Evolutionary conservation across 1,139 yeast species (phyloP).

Genomic region (Geotrichum citri-aurantii): DNA sequence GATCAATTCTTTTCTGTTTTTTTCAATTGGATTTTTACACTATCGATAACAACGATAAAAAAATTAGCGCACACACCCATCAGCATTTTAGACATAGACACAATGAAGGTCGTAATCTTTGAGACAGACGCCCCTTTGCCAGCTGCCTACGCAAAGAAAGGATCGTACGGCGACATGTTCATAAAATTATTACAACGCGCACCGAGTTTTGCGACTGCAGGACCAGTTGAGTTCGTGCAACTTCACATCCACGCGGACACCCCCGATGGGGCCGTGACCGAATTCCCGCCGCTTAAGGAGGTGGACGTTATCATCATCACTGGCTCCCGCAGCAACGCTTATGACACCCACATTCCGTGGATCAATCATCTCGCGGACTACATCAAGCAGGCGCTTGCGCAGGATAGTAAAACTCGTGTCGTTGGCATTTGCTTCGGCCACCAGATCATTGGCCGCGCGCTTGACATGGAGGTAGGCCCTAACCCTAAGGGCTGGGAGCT

Average conservation of each 20-base stretch:
- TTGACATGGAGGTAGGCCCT: conserved; percentile 56
- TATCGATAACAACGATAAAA: too few species aligned
- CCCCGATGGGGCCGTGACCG: neutral
- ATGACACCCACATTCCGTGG: conserved; percentile 47
- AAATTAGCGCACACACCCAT: neutral
- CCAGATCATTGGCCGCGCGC: conserved; percentile 62
- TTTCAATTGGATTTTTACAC: neutral
- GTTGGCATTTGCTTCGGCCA: conserved; percentile 76
- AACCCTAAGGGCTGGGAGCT: conserved; percentile 69
- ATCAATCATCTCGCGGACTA: conserved; percentile 45
- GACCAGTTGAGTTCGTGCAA: neutral
- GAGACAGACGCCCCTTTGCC: conserved; percentile 33
- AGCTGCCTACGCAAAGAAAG: conserved; percentile 24
- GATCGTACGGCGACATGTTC: conserved; percentile 36
- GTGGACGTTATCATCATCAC: conserved; percentile 51
- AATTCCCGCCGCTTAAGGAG: conserved; percentile 15
- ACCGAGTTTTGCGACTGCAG: neutral
- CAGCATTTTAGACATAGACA: too few species aligned
- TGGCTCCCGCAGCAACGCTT: conserved; percentile 61
- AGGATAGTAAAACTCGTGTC: conserved; percentile 29
- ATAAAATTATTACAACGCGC: conserved; percentile 6
- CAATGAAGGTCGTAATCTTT: conserved; percentile 28
- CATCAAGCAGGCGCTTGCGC: conserved; percentile 23
- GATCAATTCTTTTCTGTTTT: neutral
- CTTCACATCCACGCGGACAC: neutral